Percentiles rank a stretch among this genome's conserved stretches.
Evolutionary conservation across 1,284 basidiomycete genomes (phyloP).

Genomic region (Pisolithus thermaeus): DNA sequence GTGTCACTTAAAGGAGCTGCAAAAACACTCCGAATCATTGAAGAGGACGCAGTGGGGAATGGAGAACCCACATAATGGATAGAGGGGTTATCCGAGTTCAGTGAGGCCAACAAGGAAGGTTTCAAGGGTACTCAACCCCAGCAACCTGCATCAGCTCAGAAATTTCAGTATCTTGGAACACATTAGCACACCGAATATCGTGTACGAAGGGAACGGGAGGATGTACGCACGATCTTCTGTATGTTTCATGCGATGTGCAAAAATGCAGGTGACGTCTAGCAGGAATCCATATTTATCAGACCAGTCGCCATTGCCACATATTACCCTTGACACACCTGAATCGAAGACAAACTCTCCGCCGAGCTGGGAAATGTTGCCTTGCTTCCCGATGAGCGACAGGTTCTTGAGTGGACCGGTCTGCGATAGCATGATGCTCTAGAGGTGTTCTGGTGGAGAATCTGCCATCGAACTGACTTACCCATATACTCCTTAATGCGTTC

Average conservation of each 20-base stretch:
- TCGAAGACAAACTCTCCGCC: slow-evolving; percentile 62
- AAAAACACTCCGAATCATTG: too few species aligned
- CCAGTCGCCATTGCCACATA: background rate
- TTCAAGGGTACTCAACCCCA: slow-evolving; percentile 19
- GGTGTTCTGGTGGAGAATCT: background rate
- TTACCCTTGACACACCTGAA: slow-evolving; percentile 35
- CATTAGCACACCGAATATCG: background rate
- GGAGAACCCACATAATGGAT: background rate
- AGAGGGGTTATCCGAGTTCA: too few species aligned
- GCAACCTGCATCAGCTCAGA: slow-evolving; percentile 36
- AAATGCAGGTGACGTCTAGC: slow-evolving; percentile 37
- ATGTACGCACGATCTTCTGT: slow-evolving; percentile 52
- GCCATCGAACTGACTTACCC: slow-evolving; percentile 31
- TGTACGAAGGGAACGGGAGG: background rate
- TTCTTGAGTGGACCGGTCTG: slow-evolving; percentile 42
- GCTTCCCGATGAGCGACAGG: slow-evolving; percentile 46
- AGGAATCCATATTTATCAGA: background rate
- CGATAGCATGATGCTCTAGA: background rate
- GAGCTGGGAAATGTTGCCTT: slow-evolving; percentile 52
- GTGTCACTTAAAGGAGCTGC: too few species aligned
- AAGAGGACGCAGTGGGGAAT: too few species aligned
- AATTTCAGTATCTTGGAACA: slow-evolving; percentile 37
- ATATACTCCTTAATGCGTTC: slow-evolving; percentile 39
- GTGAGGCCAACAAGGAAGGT: background rate
- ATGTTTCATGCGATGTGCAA: slow-evolving; percentile 52